Conservation (phyloP, 2,329 filamentous ascomycete genomes). For the Penicillium sclerotigenum region DNA sequence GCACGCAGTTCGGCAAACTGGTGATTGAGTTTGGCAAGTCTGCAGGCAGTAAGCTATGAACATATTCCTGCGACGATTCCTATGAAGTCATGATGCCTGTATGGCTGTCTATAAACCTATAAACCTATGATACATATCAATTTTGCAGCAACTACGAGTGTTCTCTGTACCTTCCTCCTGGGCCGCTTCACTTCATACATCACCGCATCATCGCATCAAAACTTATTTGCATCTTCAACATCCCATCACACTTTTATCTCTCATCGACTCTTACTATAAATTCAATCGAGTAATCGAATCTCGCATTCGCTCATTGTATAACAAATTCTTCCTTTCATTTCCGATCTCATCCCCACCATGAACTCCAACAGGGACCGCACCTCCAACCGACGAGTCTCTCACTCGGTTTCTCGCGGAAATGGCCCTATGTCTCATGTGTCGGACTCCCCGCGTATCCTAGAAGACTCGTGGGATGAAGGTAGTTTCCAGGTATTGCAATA, state of each 20-base stretch:
- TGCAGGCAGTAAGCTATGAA: constrained; percentile 40
- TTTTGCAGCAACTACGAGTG: not conserved
- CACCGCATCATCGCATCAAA: not conserved
- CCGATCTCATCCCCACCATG: not conserved
- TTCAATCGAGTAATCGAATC: not conserved
- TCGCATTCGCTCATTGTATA: constrained; percentile 4
- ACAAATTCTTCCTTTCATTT: not conserved
- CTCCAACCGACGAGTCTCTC: not conserved
- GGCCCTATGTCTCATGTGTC: not conserved
- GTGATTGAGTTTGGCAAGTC: constrained; percentile 65
- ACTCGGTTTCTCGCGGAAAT: not conserved
- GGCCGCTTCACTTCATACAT: not conserved
- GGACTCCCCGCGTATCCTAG: not conserved
- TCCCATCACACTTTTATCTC: not conserved
- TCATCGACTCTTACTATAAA: not conserved
- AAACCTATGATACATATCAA: not conserved
- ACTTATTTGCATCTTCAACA: not conserved
- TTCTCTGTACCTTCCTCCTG: constrained; percentile 1
- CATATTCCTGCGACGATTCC: not conserved
- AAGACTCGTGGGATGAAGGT: constrained; percentile 1
- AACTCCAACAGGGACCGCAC: not conserved
- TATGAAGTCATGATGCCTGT: not conserved
- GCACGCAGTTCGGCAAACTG: constrained; percentile 86
- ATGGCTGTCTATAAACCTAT: not conserved
- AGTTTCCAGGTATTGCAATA: not conserved